Base-by-base conservation (phyloP, 768 basidiomycete genomes). In the Termitomyces sp. region DNA sequence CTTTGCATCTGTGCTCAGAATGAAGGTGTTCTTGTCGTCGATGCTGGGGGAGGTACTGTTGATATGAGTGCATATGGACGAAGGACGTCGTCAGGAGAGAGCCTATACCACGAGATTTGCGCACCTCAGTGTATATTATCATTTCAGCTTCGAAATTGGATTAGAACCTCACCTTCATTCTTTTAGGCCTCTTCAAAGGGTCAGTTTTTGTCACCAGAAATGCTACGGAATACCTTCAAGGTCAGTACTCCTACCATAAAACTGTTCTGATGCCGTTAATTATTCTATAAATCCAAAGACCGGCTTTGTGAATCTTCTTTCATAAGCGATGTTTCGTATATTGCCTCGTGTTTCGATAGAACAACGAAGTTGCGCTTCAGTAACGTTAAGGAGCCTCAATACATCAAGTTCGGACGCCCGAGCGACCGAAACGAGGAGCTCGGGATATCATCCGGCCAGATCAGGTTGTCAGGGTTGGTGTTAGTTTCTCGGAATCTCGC, bases 31-130 rank as follows among this genome's bases (percentile, higher is more conserved):
- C 71, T 80, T 17, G 64, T 83, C 15, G 73, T 82, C 9, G 82
- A 84, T 61, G 79, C 78, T 8, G 82, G 82, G 5, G 79, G 79
- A 26, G 81, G 79, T 19, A 83, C 79, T 0, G 68, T 82, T 17
- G 82, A 83, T 55, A 66, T 82, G 40, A 81, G 78, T 56, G 71
- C 75, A 14, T 83, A 83, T 10, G 78, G 78, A 14, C 58, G 59
- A 30, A 69, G 37, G 12, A 50, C 17, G 1, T 67, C 68, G 0
- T 48, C 67, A 1, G 49, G 43, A 14, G 53, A 63, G 65, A 47
- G 72, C 68, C 75, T 63, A 17, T 71, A 78, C 19, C 65, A 79
- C 41, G 74, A 77, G 58, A 65, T 76, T 45, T 66, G 67, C 14
- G 66, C 21, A 54, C 55, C 56, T 31, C 58, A 60, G 63, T 67